These are phyloP conservation scores for Tuber melanosporum DNA, from an alignment of 495 filamentous ascomycete species.

Conservation along the genomic window DNA sequence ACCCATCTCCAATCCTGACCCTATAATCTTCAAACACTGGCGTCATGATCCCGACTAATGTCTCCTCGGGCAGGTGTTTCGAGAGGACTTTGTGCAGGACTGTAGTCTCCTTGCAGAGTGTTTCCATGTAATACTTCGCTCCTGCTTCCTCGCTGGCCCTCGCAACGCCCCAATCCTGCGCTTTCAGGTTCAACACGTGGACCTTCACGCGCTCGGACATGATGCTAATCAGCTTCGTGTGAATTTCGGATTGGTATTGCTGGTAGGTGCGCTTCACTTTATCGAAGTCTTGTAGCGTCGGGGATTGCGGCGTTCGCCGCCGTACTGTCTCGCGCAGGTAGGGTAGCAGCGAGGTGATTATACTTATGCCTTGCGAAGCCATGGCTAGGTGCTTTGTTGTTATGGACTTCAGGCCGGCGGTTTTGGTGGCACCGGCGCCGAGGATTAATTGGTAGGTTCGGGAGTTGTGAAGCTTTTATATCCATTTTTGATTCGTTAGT, in stretches of 20 bases:
- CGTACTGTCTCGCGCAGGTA: conserved; percentile 88
- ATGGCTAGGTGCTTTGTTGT: conserved; percentile 92
- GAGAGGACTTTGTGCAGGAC: conserved; percentile 81
- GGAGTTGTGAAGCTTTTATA: conserved; percentile 76
- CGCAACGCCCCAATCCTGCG: conserved; percentile 64
- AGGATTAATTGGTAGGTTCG: conserved; percentile 89
- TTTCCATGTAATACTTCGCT: conserved; percentile 78
- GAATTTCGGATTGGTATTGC: conserved; percentile 88
- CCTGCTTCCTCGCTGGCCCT: conserved; percentile 40
- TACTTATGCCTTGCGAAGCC: conserved; percentile 81
- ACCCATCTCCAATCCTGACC: conserved; percentile 71
- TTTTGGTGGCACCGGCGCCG: conserved; percentile 82
- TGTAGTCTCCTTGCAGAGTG: conserved; percentile 76
- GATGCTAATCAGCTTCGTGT: conserved; percentile 93
- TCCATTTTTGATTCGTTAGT: conserved; percentile 46
- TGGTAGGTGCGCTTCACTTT: conserved; percentile 81
- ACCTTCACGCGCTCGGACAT: conserved; percentile 72
- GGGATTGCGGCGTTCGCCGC: conserved; percentile 58
- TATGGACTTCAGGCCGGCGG: conserved; percentile 92
- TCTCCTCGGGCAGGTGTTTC: conserved; percentile 73
- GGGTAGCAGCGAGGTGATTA: conserved; percentile 78
- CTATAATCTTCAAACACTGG: conserved; percentile 84
- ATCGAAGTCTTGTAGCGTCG: conserved; percentile 82
- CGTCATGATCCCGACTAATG: conserved; percentile 77
- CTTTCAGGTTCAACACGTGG: conserved; percentile 68